Evolutionary conservation across 257 asterid species (phyloP).

Genomic region (Jacaranda mimosifolia): DNA sequence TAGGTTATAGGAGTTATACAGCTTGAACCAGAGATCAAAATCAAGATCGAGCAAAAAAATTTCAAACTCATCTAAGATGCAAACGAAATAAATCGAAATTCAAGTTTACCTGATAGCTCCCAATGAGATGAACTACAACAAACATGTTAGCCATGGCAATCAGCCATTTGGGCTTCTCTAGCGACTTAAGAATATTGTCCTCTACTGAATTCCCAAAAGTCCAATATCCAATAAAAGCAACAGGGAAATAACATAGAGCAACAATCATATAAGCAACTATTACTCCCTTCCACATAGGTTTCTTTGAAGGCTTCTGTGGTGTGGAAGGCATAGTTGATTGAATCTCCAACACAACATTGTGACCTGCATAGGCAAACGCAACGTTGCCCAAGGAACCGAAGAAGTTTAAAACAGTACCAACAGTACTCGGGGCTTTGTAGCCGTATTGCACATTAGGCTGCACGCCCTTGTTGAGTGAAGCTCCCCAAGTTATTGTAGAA

Average conservation of each 20-base stretch:
- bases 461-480: constrained; percentile 33
- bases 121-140: constrained; percentile 30
- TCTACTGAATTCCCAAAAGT: constrained; percentile 20
- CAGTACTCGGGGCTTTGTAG: constrained; percentile 1
- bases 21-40: too few relatives aligned
- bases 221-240: constrained; percentile 29
- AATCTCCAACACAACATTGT: constrained; percentile 29
- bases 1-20: too few relatives aligned
- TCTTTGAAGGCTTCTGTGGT: constrained; percentile 28
- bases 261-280: constrained; percentile 32
- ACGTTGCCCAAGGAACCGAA: constrained; percentile 25
- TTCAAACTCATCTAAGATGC: too few relatives aligned
- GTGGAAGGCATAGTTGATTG: constrained; percentile 28
- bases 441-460: constrained; percentile 23
- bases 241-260: constrained; percentile 33
- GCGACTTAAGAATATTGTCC: constrained; percentile 23
- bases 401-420: constrained; percentile 4
- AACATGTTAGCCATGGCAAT: constrained; percentile 38
- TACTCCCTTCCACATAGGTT: constrained; percentile 34
- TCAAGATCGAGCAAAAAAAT: too few relatives aligned
- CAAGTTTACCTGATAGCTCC: constrained; percentile 25
- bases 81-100: too few relatives aligned
- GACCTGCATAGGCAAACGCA: constrained; percentile 31
- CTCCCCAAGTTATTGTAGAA: constrained; percentile 25
- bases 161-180: constrained; percentile 29